Evolutionary conservation across 805 yeast genomes (phyloP), one percentile per base, ranked within the genome.

Genomic region (Vanderwaltozyma polyspora): DNA sequence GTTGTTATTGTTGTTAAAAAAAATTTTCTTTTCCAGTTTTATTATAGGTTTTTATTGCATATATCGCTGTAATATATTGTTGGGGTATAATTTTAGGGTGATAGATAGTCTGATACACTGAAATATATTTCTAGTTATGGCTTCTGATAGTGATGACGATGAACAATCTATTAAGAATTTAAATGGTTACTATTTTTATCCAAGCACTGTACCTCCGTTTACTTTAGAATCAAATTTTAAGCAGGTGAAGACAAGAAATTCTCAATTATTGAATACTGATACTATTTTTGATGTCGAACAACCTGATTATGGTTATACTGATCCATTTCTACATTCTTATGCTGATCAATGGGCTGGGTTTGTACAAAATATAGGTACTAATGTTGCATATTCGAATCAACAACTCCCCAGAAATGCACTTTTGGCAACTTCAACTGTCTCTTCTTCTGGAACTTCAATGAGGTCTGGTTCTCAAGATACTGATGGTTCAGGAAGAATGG

Each of bases 191-290:
- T 48, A 64, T 0, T 58, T 63, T 25, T 53, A 52, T 27, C 67
- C 71, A 2, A 53, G 55, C 1, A 64, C 75, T 0, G 60, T 69
- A 0, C 89, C 89, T 1, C 77, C 80, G 1, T 80, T 73, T 56
- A 85, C 74, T 1, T 52, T 79, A 29, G 80, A 76, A 38, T 66
- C 42, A 54, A 64, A 26, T 51, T 53, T 44, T 34, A 42, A 42
- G 19, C 40, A 32, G 30, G 32, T 37, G 3, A 35, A 39, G 31
- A 35, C 39, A 11, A 41, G 35, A 16, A 45, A 48, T 17, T 19
- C 40, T 7, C 41, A 43, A 7, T 28, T 35, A 3, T 23, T 36
- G 6, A 56, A 59, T 40, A 55, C 57, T 38, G 61, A 57, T 8
- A 32, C 33, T 5, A 44, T 34, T 4, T 38, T 43, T 18, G 32